These are phyloP conservation scores for Aspergillus conjunctus DNA, from an alignment of 495 filamentous ascomycete species.

Conservation along the genomic window DNA sequence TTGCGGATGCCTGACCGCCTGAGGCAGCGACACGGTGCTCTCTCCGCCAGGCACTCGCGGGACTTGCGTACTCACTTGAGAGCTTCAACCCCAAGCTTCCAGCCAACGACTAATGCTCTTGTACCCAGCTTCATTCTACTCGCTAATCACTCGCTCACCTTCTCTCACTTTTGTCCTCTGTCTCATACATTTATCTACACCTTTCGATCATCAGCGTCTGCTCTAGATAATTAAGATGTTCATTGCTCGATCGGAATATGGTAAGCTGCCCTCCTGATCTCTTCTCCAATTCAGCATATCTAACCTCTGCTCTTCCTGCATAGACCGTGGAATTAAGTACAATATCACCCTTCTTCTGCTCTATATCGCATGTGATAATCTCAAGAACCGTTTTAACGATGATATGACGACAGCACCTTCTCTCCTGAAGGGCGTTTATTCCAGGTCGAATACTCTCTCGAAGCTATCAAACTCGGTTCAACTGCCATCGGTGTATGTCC, in stretches of 20 bases:
- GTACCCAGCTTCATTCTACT: conserved; percentile 18
- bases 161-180: conserved; percentile 6
- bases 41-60: conserved; percentile 40
- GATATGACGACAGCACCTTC: conserved; percentile 77
- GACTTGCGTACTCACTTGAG: conserved; percentile 45
- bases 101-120: conserved; percentile 20
- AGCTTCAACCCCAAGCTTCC: conserved; percentile 40
- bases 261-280: conserved; percentile 55
- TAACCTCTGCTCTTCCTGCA: conserved; percentile 32
- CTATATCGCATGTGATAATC: neutral
- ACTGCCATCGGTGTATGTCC: conserved; percentile 88
- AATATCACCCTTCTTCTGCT: conserved; percentile 28
- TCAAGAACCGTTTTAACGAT: conserved; percentile 30
- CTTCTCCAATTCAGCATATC: conserved; percentile 30
- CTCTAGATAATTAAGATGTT: conserved; percentile 72
- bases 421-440: conserved; percentile 99
- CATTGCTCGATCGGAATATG: conserved; percentile 99
- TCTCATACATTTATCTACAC: conserved; percentile 3
- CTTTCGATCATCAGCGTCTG: conserved; percentile 1
- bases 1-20: conserved; percentile 36
- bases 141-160: conserved; percentile 12
- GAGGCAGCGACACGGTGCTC: conserved; percentile 20
- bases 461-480: conserved; percentile 98
- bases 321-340: conserved; percentile 99
- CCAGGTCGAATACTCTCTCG: conserved; percentile 99